Percentiles rank a stretch among this genome's conserved stretches.
Conservation (phyloP, 305 asterid species). For the Fraxinus xanthoxyloides region DNA sequence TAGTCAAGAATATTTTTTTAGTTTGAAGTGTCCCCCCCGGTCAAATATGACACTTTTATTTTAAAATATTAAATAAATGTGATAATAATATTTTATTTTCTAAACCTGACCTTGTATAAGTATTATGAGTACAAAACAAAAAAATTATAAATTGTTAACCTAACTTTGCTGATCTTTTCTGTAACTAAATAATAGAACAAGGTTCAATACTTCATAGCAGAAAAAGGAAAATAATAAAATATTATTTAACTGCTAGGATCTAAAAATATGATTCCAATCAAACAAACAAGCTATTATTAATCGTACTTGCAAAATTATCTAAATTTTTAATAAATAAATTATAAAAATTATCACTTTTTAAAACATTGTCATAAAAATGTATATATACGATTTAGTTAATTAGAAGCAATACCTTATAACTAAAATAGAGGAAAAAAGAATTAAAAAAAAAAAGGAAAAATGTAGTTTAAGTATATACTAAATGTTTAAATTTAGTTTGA, state of each 20-base stretch:
- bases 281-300: not conserved
- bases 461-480: not conserved
- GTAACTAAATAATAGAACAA: not conserved
- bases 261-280: not conserved
- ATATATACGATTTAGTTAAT: no score
- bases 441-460: no score
- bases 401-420: not conserved
- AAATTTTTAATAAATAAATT: no score
- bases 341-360: no score
- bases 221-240: not conserved
- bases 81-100: not conserved
- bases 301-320: no score
- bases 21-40: not conserved
- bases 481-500: not conserved
- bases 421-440: no score
- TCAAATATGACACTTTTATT: not conserved
- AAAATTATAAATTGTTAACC: not conserved
- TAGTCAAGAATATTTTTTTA: not conserved
- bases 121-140: not conserved
- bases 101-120: not conserved
- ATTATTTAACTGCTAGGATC: not conserved
- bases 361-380: not conserved
- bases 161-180: not conserved
- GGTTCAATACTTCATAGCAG: not conserved
- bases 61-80: not conserved